A percentile compares a stretch with the other conserved stretches of the same genome.
phyloP scores from a whole-genome alignment of 495 filamentous ascomycete species.

The Xylaria intraflava region DNA sequence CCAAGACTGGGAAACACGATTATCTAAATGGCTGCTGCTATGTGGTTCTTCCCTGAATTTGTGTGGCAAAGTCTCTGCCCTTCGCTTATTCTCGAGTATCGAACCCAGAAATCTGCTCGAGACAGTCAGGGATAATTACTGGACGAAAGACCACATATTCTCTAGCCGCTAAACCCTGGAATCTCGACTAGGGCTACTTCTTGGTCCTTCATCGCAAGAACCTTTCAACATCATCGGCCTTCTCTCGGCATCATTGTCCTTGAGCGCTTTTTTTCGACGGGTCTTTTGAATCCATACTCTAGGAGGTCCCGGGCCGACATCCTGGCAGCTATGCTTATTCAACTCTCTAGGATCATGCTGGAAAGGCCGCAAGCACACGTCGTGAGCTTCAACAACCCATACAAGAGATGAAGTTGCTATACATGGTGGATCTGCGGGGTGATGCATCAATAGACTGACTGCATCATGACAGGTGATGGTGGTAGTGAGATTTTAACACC shows the following conservation, averaged over 20 bases:
- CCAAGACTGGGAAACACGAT: not conserved
- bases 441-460: not conserved
- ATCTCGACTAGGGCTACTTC: not conserved
- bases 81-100: not conserved
- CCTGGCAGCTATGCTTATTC: not conserved
- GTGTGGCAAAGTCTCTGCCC: not conserved
- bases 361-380: not conserved
- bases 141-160: not conserved
- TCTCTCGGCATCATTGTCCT: not conserved
- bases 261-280: too few relatives aligned
- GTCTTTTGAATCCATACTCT: not conserved
- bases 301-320: not conserved
- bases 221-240: not conserved
- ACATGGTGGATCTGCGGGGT: slow-evolving; percentile 3
- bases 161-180: too few relatives aligned
- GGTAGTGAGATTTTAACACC: too few relatives aligned
- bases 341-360: not conserved
- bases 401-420: not conserved
- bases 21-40: not conserved
- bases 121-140: not conserved
- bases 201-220: not conserved
- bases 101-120: not conserved
- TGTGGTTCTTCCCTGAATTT: not conserved
- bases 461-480: too few relatives aligned
- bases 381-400: not conserved